Conservation (phyloP, 768 basidiomycete genomes). For the Hydnomerulius pinastri region DNA sequence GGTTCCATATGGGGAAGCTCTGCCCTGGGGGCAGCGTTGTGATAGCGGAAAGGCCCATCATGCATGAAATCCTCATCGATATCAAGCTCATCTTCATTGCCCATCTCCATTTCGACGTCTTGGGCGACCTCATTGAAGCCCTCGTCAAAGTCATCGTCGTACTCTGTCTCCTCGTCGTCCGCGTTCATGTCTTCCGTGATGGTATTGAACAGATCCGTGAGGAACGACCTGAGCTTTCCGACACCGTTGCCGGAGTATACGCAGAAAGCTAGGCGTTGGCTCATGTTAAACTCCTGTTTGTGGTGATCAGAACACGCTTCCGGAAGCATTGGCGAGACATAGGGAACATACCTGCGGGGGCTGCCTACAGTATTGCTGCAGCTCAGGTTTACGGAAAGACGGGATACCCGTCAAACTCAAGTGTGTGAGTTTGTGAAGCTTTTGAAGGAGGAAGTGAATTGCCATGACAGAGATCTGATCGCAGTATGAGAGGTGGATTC, state of each 20-base stretch:
- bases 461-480: conserved; percentile 93
- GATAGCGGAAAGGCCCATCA: conserved; percentile 32
- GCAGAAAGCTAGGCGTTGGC: conserved; percentile 89
- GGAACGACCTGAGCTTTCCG: conserved; percentile 72
- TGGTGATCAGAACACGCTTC: conserved; percentile 2
- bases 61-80: conserved; percentile 46
- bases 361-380: conserved; percentile 88
- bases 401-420: conserved; percentile 97
- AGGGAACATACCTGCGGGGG: conserved; percentile 71
- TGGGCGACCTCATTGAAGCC: conserved; percentile 32
- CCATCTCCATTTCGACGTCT: conserved; percentile 36
- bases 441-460: conserved; percentile 85
- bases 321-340: not conserved
- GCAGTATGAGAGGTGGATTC: conserved; percentile 97
- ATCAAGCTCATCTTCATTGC: conserved; percentile 44
- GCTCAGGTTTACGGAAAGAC: conserved; percentile 79
- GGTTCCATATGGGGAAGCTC: conserved; percentile 14
- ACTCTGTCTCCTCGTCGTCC: conserved; percentile 67
- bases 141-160: conserved; percentile 49
- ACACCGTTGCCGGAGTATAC: conserved; percentile 96
- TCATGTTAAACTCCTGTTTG: conserved; percentile 83
- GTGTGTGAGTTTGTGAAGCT: conserved; percentile 90
- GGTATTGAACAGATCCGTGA: conserved; percentile 74
- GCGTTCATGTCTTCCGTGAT: conserved; percentile 71
- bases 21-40: conserved; percentile 1